Percentiles rank a stretch among this genome's conserved stretches.
Conservation (phyloP, 2,329 filamentous ascomycete genomes). For the Metarhizium anisopliae region DNA sequence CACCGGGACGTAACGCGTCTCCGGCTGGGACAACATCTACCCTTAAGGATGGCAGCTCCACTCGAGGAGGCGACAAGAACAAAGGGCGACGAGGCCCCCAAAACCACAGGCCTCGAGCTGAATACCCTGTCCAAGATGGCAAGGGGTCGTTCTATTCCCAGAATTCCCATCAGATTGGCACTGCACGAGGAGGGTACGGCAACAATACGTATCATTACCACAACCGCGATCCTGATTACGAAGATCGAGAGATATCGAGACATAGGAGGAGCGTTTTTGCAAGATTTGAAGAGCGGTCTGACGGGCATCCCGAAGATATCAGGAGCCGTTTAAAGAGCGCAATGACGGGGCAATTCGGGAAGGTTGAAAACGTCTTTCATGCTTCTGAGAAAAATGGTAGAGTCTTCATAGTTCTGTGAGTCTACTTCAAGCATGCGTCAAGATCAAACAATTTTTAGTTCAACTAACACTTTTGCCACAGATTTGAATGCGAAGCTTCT, state of each 20-base stretch:
- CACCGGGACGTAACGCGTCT: not conserved
- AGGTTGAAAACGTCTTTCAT: slow-evolving; percentile 19
- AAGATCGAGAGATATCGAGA: slow-evolving; percentile 1
- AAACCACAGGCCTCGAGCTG: not conserved
- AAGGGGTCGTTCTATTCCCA: not conserved
- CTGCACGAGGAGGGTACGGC: not conserved
- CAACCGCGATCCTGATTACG: slow-evolving; percentile 7
- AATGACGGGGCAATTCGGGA: slow-evolving; percentile 18
- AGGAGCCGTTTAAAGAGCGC: slow-evolving; percentile 21
- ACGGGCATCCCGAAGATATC: slow-evolving; percentile 12
- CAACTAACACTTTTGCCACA: slow-evolving; percentile 5
- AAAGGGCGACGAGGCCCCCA: not conserved
- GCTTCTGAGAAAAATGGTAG: slow-evolving; percentile 1
- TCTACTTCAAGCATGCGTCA: not conserved
- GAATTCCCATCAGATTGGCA: not conserved
- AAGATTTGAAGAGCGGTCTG: slow-evolving; percentile 8
- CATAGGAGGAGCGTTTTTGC: slow-evolving; percentile 24
- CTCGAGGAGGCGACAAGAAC: slow-evolving; percentile 1
- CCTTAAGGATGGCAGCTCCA: not conserved
- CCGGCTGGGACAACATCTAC: not conserved
- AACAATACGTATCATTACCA: not conserved
- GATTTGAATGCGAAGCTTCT: slow-evolving; percentile 18
- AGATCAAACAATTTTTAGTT: not conserved
- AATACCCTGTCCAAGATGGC: not conserved
- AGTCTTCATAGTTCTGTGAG: slow-evolving; percentile 22